phyloP scores from a whole-genome alignment of 306 rosid species.

The Urtica urens region DNA sequence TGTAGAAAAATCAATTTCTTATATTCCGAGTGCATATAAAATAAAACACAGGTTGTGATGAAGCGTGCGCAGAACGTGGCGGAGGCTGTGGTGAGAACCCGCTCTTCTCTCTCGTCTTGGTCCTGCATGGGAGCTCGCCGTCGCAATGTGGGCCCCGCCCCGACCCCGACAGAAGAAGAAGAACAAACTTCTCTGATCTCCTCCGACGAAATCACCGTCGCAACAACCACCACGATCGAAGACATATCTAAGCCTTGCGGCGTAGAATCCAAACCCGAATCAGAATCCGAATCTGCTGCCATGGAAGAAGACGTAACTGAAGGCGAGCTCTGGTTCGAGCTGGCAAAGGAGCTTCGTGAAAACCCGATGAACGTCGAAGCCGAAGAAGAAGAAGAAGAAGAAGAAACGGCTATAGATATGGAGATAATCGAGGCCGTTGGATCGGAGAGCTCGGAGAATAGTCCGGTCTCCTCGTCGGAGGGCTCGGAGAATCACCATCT shows the following conservation, averaged over 20 bases:
- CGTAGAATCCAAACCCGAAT: constrained; percentile 30
- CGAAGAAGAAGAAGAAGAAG: constrained; percentile 55
- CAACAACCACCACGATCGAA: constrained; percentile 12
- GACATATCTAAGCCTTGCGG: no score
- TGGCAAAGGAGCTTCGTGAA: constrained; percentile 75
- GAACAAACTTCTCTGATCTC: constrained; percentile 33
- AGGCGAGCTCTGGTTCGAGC: constrained; percentile 75
- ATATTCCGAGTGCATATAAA: no score
- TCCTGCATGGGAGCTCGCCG: constrained; percentile 95
- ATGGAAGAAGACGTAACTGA: constrained; percentile 45
- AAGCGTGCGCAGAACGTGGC: constrained; percentile 93
- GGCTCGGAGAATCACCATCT: constrained; percentile 51
- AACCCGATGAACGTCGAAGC: constrained; percentile 31
- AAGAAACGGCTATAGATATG: constrained; percentile 67
- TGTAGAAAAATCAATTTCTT: no score
- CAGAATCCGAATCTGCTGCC: constrained; percentile 47
- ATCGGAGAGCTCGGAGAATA: constrained; percentile 53
- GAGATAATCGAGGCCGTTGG: constrained; percentile 58
- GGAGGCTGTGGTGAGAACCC: constrained; percentile 84
- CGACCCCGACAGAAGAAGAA: constrained; percentile 31
- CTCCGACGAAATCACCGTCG: constrained; percentile 23
- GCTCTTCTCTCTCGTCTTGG: constrained; percentile 81
- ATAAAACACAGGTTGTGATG: constrained; percentile 85
- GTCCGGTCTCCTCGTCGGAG: constrained; percentile 44
- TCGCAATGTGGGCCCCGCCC: constrained; percentile 40